Conservation (phyloP, 352 stramenopile species). For the Phytophthora sojae region DNA sequence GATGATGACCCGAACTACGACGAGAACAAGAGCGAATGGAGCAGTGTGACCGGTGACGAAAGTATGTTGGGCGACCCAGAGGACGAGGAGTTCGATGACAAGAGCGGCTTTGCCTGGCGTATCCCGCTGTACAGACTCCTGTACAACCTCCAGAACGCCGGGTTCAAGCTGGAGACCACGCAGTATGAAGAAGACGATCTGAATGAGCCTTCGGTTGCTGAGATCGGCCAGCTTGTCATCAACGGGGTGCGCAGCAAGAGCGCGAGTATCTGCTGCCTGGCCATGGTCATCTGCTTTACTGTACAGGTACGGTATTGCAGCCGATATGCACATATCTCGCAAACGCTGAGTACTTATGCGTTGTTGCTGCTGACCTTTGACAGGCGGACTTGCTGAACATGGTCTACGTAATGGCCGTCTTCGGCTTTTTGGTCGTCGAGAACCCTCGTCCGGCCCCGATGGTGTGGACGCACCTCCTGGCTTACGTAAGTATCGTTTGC, state of each 20-base stretch:
- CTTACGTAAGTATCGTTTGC: conserved; percentile 71
- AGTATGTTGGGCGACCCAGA: conserved; percentile 82
- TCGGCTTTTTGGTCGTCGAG: conserved; percentile 78
- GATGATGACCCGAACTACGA: conserved; percentile 59
- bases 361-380: not conserved
- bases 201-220: conserved; percentile 65
- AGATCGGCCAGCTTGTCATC: conserved; percentile 65
- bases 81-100: conserved; percentile 80
- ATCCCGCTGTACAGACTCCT: conserved; percentile 73
- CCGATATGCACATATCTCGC: not conserved
- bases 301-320: conserved; percentile 54
- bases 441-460: conserved; percentile 70
- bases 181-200: conserved; percentile 84
- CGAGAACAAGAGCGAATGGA: conserved; percentile 84
- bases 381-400: conserved; percentile 86
- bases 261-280: conserved; percentile 64
- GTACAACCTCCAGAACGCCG: conserved; percentile 78
- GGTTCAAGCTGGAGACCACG: conserved; percentile 69
- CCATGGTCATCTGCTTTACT: conserved; percentile 76
- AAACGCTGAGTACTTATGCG: conserved; percentile 5
- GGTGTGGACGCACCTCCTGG: conserved; percentile 78
- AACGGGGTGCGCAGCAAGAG: conserved; percentile 79
- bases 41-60: conserved; percentile 86
- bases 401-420: conserved; percentile 73
- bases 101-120: conserved; percentile 61